These are phyloP conservation scores for Trichoderma atroviride DNA, from an alignment of 2,329 filamentous ascomycete species.

Conservation along the genomic window DNA sequence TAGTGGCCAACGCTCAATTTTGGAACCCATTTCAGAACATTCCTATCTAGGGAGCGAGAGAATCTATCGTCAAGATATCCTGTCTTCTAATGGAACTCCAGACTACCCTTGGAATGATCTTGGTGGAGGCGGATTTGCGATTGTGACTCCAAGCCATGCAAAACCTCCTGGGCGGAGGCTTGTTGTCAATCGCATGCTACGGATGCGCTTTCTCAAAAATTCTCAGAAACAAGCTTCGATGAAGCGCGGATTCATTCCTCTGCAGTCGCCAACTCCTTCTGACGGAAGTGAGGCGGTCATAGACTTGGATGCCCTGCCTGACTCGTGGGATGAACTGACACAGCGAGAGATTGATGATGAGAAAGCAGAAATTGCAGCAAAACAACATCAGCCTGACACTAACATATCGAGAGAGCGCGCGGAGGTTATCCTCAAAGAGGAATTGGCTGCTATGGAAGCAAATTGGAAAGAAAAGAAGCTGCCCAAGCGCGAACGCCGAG, in stretches of 20 bases:
- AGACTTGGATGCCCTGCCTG: slow-evolving; percentile 43
- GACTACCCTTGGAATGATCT: slow-evolving; percentile 33
- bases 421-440: slow-evolving; percentile 55
- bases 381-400: slow-evolving; percentile 23
- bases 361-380: slow-evolving; percentile 34
- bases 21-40: slow-evolving; percentile 14
- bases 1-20: no score
- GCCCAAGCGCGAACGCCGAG: slow-evolving; percentile 57
- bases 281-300: slow-evolving; percentile 45
- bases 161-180: slow-evolving; percentile 49
- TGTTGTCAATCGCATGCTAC: slow-evolving; percentile 48
- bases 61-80: slow-evolving; percentile 34
- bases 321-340: slow-evolving; percentile 55
- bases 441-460: slow-evolving; percentile 52
- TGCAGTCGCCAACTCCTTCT: slow-evolving; percentile 29
- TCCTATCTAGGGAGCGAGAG: slow-evolving; percentile 44
- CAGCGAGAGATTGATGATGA: slow-evolving; percentile 61
- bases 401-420: slow-evolving; percentile 52
- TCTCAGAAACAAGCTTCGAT: slow-evolving; percentile 28
- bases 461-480: slow-evolving; percentile 63
- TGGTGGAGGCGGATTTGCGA: slow-evolving; percentile 35
- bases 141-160: slow-evolving; percentile 30
- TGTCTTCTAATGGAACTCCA: slow-evolving; percentile 30
- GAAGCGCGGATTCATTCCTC: slow-evolving; percentile 25
- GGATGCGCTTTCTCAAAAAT: slow-evolving; percentile 43